Percentiles rank a stretch among this genome's conserved stretches.
These are phyloP conservation scores for Sugiyamaella novakii DNA, from an alignment of 1,139 yeast genomes.

Conservation along the genomic window DNA sequence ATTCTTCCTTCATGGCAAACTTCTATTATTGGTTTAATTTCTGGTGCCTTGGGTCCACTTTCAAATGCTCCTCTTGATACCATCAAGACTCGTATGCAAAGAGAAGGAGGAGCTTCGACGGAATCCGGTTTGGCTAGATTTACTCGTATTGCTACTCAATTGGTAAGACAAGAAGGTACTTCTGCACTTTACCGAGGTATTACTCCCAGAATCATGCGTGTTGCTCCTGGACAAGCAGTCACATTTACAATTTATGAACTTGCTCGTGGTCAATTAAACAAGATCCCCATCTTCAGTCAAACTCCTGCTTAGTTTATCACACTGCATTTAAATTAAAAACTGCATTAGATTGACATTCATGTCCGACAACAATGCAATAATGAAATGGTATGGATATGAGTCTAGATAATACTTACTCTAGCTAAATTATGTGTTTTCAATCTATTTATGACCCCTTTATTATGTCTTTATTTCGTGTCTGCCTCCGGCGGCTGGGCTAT, in stretches of 20 bases:
- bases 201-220: constrained; percentile 98
- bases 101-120: constrained; percentile 69
- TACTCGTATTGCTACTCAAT: constrained; percentile 73
- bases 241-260: constrained; percentile 95
- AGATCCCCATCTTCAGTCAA: constrained; percentile 43
- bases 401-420: background rate
- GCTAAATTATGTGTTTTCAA: background rate
- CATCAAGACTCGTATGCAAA: constrained; percentile 94
- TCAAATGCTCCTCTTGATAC: constrained; percentile 98
- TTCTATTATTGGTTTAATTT: constrained; percentile 81
- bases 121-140: constrained; percentile 79
- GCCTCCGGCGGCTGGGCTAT: background rate
- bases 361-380: no score
- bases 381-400: no score
- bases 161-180: constrained; percentile 86
- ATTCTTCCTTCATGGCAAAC: constrained; percentile 94
- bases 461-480: background rate
- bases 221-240: constrained; percentile 99
- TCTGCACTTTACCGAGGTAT: constrained; percentile 93
- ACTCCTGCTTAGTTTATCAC: constrained; percentile 15
- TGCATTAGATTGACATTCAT: no score
- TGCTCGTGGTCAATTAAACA: constrained; percentile 70
- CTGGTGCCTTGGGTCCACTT: constrained; percentile 97
- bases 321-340: background rate
- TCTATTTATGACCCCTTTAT: background rate